phyloP scores from a whole-genome alignment of 2,329 filamentous ascomycete genomes.

The Botrytis tulipae region DNA sequence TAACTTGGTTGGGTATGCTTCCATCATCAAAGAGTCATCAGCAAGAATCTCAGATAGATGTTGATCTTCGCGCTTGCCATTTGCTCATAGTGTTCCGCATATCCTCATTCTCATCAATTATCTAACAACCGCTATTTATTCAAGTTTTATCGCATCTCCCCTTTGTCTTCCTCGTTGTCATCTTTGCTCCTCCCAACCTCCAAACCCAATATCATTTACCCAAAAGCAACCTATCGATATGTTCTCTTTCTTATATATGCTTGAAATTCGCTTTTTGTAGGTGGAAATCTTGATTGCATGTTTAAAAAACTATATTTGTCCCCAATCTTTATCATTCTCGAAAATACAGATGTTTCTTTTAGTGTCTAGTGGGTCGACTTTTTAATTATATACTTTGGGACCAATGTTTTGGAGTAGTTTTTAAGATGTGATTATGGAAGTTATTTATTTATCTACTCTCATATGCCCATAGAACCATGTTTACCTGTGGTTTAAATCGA shows the following conservation, averaged over 20 bases:
- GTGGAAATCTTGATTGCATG: neutral
- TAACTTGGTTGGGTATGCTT: neutral
- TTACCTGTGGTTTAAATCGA: neutral
- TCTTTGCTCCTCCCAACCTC: neutral
- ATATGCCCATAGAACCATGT: neutral
- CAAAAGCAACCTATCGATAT: neutral
- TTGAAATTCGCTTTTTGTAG: neutral
- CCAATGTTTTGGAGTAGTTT: neutral
- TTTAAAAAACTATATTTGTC: rapidly evolving
- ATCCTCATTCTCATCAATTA: neutral
- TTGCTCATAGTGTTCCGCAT: neutral
- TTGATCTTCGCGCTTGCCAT: neutral
- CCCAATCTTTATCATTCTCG: neutral
- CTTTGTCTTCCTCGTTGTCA: neutral
- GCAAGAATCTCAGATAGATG: neutral
- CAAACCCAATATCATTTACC: neutral
- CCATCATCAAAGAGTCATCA: neutral
- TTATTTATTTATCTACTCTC: neutral
- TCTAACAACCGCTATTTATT: neutral
- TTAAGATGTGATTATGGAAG: neutral
- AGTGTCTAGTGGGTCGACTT: neutral
- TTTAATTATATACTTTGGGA: neutral
- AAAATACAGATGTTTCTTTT: neutral
- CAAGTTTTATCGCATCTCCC: neutral
- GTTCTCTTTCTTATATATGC: neutral